Percentiles rank a stretch among this genome's conserved stretches.
Conservation (phyloP, 1,284 basidiomycete species). For the Sanghuangporus weigelae region DNA sequence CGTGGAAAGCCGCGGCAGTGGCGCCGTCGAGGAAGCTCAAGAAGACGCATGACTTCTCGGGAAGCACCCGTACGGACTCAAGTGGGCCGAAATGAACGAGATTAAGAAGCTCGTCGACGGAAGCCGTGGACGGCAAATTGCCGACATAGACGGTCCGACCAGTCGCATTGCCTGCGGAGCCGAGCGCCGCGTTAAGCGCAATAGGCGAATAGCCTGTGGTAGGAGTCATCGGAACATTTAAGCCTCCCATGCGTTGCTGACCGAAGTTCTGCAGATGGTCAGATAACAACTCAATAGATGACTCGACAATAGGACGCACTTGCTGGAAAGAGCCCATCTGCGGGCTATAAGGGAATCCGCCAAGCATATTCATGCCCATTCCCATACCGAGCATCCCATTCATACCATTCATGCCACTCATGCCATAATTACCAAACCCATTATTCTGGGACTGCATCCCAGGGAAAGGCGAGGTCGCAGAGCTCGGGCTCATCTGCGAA, state of each 20-base stretch:
- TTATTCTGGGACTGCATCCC: constrained; percentile 36
- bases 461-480: constrained; percentile 35
- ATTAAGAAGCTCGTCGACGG: constrained; percentile 95
- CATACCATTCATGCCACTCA: constrained; percentile 65
- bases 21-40: constrained; percentile 91
- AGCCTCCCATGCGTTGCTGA: constrained; percentile 55
- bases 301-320: constrained; percentile 33
- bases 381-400: constrained; percentile 59
- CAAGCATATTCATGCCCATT: constrained; percentile 45
- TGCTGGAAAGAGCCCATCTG: constrained; percentile 67
- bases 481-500: constrained; percentile 64
- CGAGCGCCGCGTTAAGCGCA: constrained; percentile 58
- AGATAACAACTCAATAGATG: constrained; percentile 4
- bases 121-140: constrained; percentile 92
- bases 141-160: constrained; percentile 97
- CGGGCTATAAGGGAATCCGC: constrained; percentile 61
- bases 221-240: constrained; percentile 54
- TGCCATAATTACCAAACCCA: constrained; percentile 61
- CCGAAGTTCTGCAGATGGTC: constrained; percentile 32
- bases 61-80: constrained; percentile 92
- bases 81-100: constrained; percentile 97
- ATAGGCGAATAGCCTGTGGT: constrained; percentile 70
- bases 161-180: constrained; percentile 54
- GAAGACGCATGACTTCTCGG: constrained; percentile 97
- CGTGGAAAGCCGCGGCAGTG: constrained; percentile 91